Evolutionary conservation across 768 basidiomycete species (phyloP).

Genomic region (Termitomyces sp.): DNA sequence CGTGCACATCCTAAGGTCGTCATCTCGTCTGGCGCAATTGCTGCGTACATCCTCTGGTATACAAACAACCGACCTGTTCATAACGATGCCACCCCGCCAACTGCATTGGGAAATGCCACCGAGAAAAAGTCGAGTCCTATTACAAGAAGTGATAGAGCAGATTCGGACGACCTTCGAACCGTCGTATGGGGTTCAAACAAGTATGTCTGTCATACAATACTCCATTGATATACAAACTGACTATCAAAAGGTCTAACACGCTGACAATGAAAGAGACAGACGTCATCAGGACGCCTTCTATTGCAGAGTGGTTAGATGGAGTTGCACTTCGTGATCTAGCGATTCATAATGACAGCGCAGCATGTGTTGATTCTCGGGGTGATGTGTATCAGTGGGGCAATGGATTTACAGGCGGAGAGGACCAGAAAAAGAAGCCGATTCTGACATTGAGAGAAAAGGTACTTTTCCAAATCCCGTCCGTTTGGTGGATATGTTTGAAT

Average conservation of each 20-base stretch:
- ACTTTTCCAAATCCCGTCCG: not conserved
- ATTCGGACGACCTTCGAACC: slow-evolving; percentile 33
- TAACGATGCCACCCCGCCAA: slow-evolving; percentile 20
- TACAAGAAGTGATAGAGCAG: slow-evolving; percentile 12
- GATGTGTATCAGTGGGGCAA: slow-evolving; percentile 85
- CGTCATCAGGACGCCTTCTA: slow-evolving; percentile 41
- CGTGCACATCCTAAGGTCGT: slow-evolving; percentile 14
- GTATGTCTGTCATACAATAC: slow-evolving; percentile 31
- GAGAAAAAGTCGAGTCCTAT: slow-evolving; percentile 2
- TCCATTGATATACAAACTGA: not conserved
- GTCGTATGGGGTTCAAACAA: slow-evolving; percentile 75
- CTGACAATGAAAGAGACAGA: slow-evolving; percentile 36
- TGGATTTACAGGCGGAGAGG: slow-evolving; percentile 42
- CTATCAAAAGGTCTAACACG: slow-evolving; percentile 34
- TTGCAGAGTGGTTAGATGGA: slow-evolving; percentile 54
- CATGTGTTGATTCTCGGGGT: slow-evolving; percentile 72
- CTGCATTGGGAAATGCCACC: slow-evolving; percentile 8
- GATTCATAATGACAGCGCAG: slow-evolving; percentile 61
- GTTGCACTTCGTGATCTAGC: slow-evolving; percentile 70
- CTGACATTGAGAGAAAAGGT: slow-evolving; percentile 65
- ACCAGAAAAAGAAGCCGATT: slow-evolving; percentile 31
- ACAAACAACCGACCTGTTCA: slow-evolving; percentile 23
- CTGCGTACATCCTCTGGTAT: slow-evolving; percentile 35
- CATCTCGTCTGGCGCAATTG: slow-evolving; percentile 24
- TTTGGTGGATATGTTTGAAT: not conserved